Evolutionary conservation across 2,329 filamentous ascomycete genomes (phyloP), one percentile per base, ranked within the genome.

Genomic region (Trichoderma aggressivum): DNA sequence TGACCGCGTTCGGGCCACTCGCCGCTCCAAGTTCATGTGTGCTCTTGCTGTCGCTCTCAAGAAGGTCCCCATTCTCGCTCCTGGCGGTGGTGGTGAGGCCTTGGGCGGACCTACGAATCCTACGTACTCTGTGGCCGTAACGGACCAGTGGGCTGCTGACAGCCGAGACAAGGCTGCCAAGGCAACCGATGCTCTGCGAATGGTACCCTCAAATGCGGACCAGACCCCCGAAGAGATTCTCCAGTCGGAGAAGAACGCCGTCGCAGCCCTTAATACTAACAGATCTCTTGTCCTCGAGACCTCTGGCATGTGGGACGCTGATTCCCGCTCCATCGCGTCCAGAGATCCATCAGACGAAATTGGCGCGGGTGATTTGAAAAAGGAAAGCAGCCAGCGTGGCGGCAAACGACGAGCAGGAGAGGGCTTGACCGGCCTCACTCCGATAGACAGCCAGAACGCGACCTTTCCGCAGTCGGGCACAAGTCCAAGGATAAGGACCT

Each of bases 11-110:
- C 92, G 94, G 53, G 91, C 91, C 21, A 88, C 91, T 7, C 90
- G 94, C 66, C 90, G 95, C 72, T 97, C 92, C 80, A 98, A 97
- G 82, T 98, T 99, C 83, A 97, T 98, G 90, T 97, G 94, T 78
- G 96, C 96, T 0, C 85, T 99, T 71, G 91, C 96, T 5, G 82
- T 94, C 10, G 94, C 95, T 4, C 84, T 98, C 71, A 92, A 94
- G 82, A 94, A 91, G 82, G 87, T 99, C 21, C 95, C 94, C 11
- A 95, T 99, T 78, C 88, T 93, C 76, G 90, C 85, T 24, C 95
- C 95, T 70, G 94, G 91, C 53, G 94, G 92, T 72, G 92, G 90
- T 70, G 84, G 83, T 70, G 88, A 90, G 70, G 75, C 85, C 47
- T 82, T 90, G 3, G 90, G 90, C 71, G 88, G 87, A 53, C 87